Percentiles rank a stretch among this genome's conserved stretches.
These are phyloP conservation scores for Russula compacta DNA, from an alignment of 768 basidiomycete genomes.

Conservation along the genomic window DNA sequence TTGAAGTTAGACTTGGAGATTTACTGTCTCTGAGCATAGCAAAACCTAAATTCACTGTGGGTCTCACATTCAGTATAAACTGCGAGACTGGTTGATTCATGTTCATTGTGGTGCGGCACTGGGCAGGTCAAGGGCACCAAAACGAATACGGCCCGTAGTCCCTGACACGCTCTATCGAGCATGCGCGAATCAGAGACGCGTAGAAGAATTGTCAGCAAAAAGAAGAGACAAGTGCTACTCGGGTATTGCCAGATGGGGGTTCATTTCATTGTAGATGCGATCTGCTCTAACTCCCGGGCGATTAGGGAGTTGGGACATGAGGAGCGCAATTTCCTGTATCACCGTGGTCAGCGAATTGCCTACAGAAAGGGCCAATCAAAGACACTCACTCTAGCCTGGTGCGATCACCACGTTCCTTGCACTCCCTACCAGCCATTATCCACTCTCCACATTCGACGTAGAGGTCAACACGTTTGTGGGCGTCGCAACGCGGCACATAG, in stretches of 20 bases:
- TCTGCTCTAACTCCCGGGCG: slow-evolving; percentile 64
- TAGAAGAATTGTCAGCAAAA: not conserved
- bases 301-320: slow-evolving; percentile 76
- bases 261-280: slow-evolving; percentile 60
- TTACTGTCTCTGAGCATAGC: slow-evolving; percentile 62
- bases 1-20: slow-evolving; percentile 77
- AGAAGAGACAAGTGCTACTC: not conserved
- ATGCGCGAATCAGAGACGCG: not conserved
- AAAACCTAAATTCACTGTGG: slow-evolving; percentile 86
- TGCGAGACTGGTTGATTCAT: not conserved
- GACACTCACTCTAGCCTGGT: slow-evolving; percentile 67
- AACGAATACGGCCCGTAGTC: not conserved
- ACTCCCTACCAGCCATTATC: slow-evolving; percentile 79
- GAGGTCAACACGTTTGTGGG: slow-evolving; percentile 71
- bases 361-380: not conserved
- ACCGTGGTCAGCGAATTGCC: slow-evolving; percentile 11
- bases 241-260: not conserved
- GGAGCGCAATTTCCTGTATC: slow-evolving; percentile 54
- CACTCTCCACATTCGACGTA: slow-evolving; percentile 90
- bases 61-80: slow-evolving; percentile 19
- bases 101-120: too few species aligned
- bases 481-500: slow-evolving; percentile 81
- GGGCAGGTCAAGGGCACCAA: not conserved
- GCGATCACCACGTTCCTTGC: slow-evolving; percentile 83
- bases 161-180: not conserved